Conservation (phyloP, 352 stramenopile species). For the Pythium insidiosum region DNA sequence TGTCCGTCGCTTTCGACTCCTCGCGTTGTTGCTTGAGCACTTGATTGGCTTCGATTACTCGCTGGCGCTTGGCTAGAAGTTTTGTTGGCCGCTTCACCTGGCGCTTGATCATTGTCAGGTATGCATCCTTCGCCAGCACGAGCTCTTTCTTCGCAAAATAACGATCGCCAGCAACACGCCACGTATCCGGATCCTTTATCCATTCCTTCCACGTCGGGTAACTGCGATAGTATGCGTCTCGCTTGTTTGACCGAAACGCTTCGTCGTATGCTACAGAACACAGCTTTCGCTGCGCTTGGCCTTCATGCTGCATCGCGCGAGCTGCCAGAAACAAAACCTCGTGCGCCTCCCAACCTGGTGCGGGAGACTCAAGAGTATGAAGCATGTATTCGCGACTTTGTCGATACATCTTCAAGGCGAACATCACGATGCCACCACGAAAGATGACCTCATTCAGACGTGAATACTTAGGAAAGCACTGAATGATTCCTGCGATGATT, state of each 20-base stretch:
- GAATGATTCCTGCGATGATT: conserved; percentile 43
- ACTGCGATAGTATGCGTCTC: conserved; percentile 12
- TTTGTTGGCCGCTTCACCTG: conserved; percentile 24
- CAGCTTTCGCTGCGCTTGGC: conserved; percentile 21
- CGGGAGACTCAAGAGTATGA: conserved; percentile 39
- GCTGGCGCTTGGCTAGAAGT: conserved; percentile 23
- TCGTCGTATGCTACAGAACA: conserved; percentile 63
- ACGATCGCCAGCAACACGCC: conserved; percentile 37
- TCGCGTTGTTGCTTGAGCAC: conserved; percentile 5
- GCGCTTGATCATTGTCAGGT: conserved; percentile 46
- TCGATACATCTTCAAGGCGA: conserved; percentile 44
- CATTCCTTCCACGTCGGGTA: conserved; percentile 51
- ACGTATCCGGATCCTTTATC: conserved; percentile 38
- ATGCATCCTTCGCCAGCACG: conserved; percentile 52
- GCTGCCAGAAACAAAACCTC: conserved; percentile 58
- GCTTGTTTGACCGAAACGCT: conserved; percentile 42
- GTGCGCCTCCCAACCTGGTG: conserved; percentile 36
- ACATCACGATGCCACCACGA: conserved; percentile 49
- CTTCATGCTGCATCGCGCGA: conserved; percentile 50
- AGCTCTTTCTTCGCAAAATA: conserved; percentile 43
- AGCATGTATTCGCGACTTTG: conserved; percentile 66
- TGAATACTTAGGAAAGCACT: conserved; percentile 47
- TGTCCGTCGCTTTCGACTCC: too few relatives aligned
- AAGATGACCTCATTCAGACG: conserved; percentile 52
- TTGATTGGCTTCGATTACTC: conserved; percentile 17